Evolutionary conservation across 306 rosid genomes (phyloP).

Genomic region (Hippophae gyantsensis): DNA sequence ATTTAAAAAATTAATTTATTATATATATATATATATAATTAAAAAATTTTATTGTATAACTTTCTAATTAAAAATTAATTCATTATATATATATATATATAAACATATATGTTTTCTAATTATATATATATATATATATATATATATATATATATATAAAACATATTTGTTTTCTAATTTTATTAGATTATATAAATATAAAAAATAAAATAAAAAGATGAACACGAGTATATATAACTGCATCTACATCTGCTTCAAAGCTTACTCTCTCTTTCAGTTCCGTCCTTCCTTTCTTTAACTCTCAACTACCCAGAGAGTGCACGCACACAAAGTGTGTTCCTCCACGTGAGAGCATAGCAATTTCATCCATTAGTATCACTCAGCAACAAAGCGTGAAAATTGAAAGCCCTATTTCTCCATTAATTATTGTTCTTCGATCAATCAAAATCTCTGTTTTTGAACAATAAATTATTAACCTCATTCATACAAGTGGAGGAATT

Average conservation of each 20-base stretch:
- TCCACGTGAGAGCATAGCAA: neutral
- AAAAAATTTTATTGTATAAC: no score
- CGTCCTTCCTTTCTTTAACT: neutral
- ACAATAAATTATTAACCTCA: neutral
- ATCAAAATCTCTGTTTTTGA: neutral
- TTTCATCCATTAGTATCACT: conserved; percentile 30
- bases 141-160: no score
- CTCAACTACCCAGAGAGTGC: conserved; percentile 10
- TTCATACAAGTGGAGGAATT: neutral
- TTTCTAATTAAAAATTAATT: no score
- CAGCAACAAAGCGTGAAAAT: conserved; percentile 44
- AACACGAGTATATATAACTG: conserved; percentile 11
- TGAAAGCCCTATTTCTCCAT: neutral
- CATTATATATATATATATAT: no score
- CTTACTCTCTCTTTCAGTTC: neutral
- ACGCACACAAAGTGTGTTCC: neutral
- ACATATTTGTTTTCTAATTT: no score
- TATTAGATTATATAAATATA: neutral
- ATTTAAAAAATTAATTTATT: no score
- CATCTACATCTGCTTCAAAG: neutral
- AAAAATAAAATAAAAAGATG: neutral
- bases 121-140: no score
- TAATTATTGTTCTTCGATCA: neutral
- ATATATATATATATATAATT: no score
- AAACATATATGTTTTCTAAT: no score